Conservation (phyloP, 495 filamentous ascomycete genomes). For the Xylaria nigripes region DNA sequence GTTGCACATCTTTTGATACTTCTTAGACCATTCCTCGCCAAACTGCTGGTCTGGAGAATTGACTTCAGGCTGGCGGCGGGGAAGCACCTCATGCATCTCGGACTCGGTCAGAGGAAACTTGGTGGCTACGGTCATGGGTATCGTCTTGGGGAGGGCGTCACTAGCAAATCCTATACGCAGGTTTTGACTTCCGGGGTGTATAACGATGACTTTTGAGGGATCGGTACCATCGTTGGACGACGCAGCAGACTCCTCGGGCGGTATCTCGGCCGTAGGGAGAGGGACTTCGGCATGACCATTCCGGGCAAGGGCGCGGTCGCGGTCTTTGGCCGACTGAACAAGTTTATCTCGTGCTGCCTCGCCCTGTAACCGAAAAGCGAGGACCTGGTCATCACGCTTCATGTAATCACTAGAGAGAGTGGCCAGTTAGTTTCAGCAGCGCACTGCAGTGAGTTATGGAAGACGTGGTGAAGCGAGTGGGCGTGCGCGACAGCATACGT, state of each 20-base stretch:
- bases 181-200: constrained; percentile 98
- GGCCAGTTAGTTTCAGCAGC: neutral
- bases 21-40: constrained; percentile 73
- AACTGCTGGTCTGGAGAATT: constrained; percentile 68
- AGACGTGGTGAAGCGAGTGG: neutral
- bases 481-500: constrained; percentile 54
- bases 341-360: constrained; percentile 73
- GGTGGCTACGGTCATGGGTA: constrained; percentile 87
- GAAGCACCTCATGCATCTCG: constrained; percentile 77
- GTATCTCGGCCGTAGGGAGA: constrained; percentile 47
- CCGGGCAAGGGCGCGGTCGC: constrained; percentile 73
- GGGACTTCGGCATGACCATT: constrained; percentile 57
- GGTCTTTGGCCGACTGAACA: constrained; percentile 74
- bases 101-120: constrained; percentile 67
- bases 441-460: neutral
- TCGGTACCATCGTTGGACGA: constrained; percentile 55
- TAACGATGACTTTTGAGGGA: constrained; percentile 82
- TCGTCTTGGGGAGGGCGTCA: constrained; percentile 85
- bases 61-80: constrained; percentile 75
- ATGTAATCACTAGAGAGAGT: constrained; percentile 68
- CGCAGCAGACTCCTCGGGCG: constrained; percentile 50
- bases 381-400: constrained; percentile 93
- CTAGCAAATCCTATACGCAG: constrained; percentile 85
- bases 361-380: constrained; percentile 76
- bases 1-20: constrained; percentile 70